phyloP scores from a whole-genome alignment of 2,329 filamentous ascomycete species.

The Periconia macrospinosa region DNA sequence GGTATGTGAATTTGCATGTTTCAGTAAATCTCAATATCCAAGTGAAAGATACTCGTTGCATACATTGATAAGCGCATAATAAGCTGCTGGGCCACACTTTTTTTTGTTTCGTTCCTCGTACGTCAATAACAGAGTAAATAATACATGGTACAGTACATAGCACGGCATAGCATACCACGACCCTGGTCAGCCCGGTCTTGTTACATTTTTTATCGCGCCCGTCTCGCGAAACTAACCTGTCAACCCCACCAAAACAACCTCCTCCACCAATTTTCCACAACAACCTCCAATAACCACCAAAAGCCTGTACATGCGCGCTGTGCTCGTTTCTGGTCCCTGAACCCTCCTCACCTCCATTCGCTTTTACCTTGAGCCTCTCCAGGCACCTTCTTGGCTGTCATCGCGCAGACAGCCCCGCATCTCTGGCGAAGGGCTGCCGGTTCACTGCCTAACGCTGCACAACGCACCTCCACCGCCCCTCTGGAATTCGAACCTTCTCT shows the following conservation, averaged over 20 bases:
- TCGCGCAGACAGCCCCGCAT: not conserved
- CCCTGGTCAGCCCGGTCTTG: not conserved
- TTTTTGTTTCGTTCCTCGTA: no score
- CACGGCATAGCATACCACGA: not conserved
- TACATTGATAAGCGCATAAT: no score
- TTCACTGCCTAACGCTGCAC: constrained; percentile 1
- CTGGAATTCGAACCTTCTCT: not conserved
- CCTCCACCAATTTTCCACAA: not conserved
- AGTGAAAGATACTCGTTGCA: no score
- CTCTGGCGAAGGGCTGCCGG: constrained; percentile 1
- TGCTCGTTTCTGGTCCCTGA: not conserved
- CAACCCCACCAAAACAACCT: constrained; percentile 1
- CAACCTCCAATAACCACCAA: not conserved
- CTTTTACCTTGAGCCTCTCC: not conserved
- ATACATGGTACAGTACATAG: no score
- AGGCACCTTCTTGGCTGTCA: not conserved
- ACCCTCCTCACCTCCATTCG: not conserved
- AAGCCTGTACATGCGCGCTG: not conserved
- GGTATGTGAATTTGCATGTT: not conserved
- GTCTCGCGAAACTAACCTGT: not conserved
- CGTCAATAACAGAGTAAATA: no score
- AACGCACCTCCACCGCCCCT: not conserved
- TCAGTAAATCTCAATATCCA: no score
- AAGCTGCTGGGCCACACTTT: no score
- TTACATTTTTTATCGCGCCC: not conserved